Evolutionary conservation across 2,329 filamentous ascomycete genomes (phyloP), one percentile per base, ranked within the genome.

Genomic region (Colletotrichum paranaense): DNA sequence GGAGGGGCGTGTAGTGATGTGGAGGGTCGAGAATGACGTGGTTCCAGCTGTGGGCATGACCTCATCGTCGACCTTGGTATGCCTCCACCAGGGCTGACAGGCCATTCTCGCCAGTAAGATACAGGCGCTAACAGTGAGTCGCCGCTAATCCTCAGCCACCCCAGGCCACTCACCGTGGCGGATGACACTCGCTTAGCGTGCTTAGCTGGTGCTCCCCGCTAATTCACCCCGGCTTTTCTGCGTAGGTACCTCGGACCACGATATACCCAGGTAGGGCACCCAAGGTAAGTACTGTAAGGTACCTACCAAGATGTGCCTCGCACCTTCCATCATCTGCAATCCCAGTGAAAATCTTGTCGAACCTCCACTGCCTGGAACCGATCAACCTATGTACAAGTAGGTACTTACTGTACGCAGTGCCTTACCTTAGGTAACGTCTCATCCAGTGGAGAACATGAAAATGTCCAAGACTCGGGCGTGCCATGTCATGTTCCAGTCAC

Each of bases 11-110:
- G 19, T 22, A 8, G 42, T 42, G 42, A 49, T 49, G 42, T 49
- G 42, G 26, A 60, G 35, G 28, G 28, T 30, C 26, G 67, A 71
- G 35, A 62, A 73, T 73, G 71, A 73, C 71, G 71, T 73, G 71
- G 71, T 70, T 57, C 67, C 70, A 69, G 55, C 42, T 6, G 28
- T 22, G 22, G 46, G 4, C 19, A 73, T 73, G 71, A 73, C 71
- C 60, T 73, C 71, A 73, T 66, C 26, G 11, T 22, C 42, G 42
- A 49, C 64, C 30, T 28, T 26, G 24, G n/a, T 32, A 24, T 56
- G 53, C 24, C 22, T 16, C 6, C 7, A 5, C 46, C n/a, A 26
- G 62, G 22, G 14, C 12, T 7, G n/a, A 53, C 46, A 38, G 62
- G 62, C 26, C 42, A 19, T 26, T 1, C 9, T 14, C 30, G 1